Percentiles rank a stretch among this genome's conserved stretches.
These are phyloP conservation scores for Dothidotthia symphoricarpi DNA, from an alignment of 2,329 filamentous ascomycete species.

Conservation along the genomic window DNA sequence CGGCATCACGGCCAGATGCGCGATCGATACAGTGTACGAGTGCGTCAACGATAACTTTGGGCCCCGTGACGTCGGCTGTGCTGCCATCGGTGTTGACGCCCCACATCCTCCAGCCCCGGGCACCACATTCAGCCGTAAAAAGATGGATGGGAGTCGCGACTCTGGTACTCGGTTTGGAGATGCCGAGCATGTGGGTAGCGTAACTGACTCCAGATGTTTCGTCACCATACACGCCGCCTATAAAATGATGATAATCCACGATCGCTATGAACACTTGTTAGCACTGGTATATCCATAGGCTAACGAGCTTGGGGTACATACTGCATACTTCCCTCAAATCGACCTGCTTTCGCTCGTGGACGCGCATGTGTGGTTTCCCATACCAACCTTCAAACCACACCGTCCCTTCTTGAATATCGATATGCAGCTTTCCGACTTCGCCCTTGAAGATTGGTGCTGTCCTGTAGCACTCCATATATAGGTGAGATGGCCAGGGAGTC, in stretches of 20 bases:
- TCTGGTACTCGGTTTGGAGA: no score
- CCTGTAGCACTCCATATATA: conserved; percentile 3
- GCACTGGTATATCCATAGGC: no score
- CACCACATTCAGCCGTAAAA: neutral
- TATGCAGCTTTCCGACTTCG: conserved; percentile 1
- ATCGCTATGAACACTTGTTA: no score
- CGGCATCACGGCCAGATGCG: conserved; percentile 2
- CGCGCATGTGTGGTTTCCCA: neutral
- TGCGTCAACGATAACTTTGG: conserved; percentile 6
- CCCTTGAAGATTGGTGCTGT: neutral
- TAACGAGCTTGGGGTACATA: neutral
- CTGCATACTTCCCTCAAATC: neutral
- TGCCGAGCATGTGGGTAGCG: neutral
- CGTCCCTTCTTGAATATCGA: conserved; percentile 1
- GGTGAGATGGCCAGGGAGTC: conserved; percentile 1
- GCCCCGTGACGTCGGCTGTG: neutral
- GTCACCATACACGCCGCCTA: no score
- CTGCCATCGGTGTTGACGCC: neutral
- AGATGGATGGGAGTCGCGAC: no score
- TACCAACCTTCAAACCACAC: conserved; percentile 4
- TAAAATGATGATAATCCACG: no score
- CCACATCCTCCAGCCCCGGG: no score
- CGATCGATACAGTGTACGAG: conserved; percentile 8
- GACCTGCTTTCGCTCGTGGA: conserved; percentile 1
- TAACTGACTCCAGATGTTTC: no score